These are phyloP conservation scores for Magnolia kwangsiensis DNA, from an alignment of 164 flowering plant species.

Conservation along the genomic window DNA sequence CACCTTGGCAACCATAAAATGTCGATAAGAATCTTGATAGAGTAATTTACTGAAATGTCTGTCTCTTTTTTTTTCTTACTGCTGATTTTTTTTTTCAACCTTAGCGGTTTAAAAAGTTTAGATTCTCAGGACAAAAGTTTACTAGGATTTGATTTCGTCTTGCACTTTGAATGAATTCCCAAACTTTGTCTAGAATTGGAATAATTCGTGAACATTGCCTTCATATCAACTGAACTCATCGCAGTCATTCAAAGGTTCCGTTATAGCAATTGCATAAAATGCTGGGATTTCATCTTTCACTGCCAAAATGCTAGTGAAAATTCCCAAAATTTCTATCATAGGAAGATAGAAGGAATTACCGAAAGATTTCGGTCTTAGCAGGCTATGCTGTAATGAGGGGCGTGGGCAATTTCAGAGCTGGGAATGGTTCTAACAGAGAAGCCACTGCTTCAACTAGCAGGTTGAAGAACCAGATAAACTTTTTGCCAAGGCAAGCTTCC, in stretches of 20 bases:
- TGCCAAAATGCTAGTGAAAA: neutral
- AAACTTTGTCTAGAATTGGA: neutral
- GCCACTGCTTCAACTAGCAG: conserved; percentile 34
- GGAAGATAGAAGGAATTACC: neutral
- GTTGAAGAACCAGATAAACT: conserved; percentile 38
- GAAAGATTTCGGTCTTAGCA: conserved; percentile 21
- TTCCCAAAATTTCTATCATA: neutral
- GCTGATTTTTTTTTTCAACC: neutral
- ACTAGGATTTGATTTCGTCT: neutral
- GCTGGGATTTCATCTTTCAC: neutral
- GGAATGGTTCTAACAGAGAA: conserved; percentile 33
- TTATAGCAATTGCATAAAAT: too few relatives aligned
- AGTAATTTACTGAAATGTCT: too few relatives aligned
- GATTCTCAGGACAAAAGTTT: neutral
- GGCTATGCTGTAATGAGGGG: conserved; percentile 56
- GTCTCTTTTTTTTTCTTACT: neutral
- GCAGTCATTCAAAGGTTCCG: neutral
- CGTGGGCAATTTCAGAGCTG: conserved; percentile 38
- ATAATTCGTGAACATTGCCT: neutral
- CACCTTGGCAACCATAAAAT: too few relatives aligned
- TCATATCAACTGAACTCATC: neutral
- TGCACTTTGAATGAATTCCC: neutral
- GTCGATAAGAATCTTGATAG: neutral
- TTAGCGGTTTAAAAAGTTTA: neutral
- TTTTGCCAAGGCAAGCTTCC: conserved; percentile 36